Conservation (phyloP, 768 basidiomycete genomes). For the Tricholoma hemisulphureum region DNA sequence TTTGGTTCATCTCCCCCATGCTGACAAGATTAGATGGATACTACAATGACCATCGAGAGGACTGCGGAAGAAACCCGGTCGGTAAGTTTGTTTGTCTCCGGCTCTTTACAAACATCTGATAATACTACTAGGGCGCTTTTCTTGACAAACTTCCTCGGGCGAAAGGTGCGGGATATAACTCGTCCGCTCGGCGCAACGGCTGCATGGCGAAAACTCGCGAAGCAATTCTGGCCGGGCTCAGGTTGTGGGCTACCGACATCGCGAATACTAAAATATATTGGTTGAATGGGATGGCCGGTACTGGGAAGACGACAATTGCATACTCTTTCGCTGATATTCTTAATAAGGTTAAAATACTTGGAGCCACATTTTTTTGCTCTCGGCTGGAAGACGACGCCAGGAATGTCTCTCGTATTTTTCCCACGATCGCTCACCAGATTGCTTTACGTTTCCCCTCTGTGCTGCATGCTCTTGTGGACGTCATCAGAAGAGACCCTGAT, state of each 20-base stretch:
- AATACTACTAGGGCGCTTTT: no score
- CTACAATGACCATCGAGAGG: no score
- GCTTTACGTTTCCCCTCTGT: not conserved
- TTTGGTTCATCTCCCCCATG: no score
- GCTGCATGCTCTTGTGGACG: not conserved
- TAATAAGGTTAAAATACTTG: conserved; percentile 46
- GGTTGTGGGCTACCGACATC: not conserved
- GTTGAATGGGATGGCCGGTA: conserved; percentile 24
- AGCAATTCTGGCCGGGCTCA: not conserved
- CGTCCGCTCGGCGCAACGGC: not conserved
- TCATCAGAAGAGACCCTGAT: not conserved
- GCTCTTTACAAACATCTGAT: no score
- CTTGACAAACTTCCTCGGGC: no score
- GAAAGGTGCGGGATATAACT: no score
- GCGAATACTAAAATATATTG: conserved; percentile 25
- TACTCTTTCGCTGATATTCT: conserved; percentile 15
- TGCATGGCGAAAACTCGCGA: not conserved
- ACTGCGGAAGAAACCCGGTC: no score
- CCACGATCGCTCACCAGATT: not conserved
- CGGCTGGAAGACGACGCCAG: not conserved
- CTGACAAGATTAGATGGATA: no score
- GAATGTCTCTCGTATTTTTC: not conserved
- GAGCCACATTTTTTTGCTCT: conserved; percentile 26
- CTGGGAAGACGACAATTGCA: conserved; percentile 25
- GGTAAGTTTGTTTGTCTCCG: no score